Percentiles rank a stretch among this genome's conserved stretches.
phyloP scores from a whole-genome alignment of 2,329 filamentous ascomycete genomes.

The Scopulariopsis brevicaulis region DNA sequence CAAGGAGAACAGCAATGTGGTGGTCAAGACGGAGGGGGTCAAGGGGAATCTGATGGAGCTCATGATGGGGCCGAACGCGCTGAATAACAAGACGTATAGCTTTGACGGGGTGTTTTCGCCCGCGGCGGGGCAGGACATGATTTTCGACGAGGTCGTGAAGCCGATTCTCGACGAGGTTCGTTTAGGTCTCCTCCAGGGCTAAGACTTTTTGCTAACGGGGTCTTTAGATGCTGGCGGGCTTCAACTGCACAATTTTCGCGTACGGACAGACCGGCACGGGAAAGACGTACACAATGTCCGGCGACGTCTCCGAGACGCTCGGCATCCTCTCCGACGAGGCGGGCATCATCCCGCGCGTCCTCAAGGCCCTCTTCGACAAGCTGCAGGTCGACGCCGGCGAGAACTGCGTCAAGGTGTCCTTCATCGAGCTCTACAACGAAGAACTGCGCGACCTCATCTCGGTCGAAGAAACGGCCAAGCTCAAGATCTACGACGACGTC shows the following conservation, averaged over 20 bases:
- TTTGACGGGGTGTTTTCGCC: constrained; percentile 97
- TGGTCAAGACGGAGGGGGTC: constrained; percentile 78
- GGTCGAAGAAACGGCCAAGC: constrained; percentile 67
- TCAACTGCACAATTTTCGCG: constrained; percentile 97
- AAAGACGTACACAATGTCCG: constrained; percentile 99
- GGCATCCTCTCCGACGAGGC: constrained; percentile 83
- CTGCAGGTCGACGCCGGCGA: constrained; percentile 71
- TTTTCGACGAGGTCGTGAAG: constrained; percentile 91
- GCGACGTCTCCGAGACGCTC: constrained; percentile 81
- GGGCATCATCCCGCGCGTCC: constrained; percentile 85
- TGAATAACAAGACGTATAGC: constrained; percentile 92
- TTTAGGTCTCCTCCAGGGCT: background rate
- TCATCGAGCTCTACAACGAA: constrained; percentile 98
- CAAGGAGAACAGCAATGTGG: constrained; percentile 86
- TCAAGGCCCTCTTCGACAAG: constrained; percentile 78
- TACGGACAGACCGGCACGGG: constrained; percentile 97
- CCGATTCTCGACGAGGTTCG: constrained; percentile 86
- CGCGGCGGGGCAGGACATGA: constrained; percentile 83
- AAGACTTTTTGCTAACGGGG: background rate
- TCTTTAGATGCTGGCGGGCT: constrained; percentile 74
- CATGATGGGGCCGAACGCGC: constrained; percentile 81
- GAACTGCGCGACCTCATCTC: constrained; percentile 85
- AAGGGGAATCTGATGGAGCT: constrained; percentile 76
- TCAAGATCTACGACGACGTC: constrained; percentile 93
- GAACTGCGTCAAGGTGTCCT: constrained; percentile 91